Conservation (phyloP, 352 stramenopile species). For the Phytophthora pisi region DNA sequence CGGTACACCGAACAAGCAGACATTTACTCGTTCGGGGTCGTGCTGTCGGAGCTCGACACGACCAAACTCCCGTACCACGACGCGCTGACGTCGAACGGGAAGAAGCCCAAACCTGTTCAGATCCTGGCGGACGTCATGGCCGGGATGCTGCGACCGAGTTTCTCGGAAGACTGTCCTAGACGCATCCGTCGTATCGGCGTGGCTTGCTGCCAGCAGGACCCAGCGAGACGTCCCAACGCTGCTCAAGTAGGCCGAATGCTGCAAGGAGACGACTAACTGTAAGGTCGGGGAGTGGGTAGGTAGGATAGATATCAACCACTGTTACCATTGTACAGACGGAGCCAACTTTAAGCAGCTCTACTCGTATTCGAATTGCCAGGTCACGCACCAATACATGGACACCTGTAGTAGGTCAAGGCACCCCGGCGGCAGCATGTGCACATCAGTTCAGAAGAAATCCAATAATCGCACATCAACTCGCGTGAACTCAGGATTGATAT, state of each 20-base stretch:
- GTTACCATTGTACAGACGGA: too few species aligned
- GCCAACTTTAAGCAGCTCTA: too few species aligned
- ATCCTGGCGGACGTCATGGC: slow-evolving; percentile 47
- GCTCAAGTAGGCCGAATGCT: slow-evolving; percentile 22
- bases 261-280: slow-evolving; percentile 4
- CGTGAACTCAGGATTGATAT: background rate
- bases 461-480: too few species aligned
- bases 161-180: slow-evolving; percentile 45
- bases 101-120: slow-evolving; percentile 47
- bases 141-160: slow-evolving; percentile 50
- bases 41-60: slow-evolving; percentile 45
- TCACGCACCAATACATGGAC: too few species aligned
- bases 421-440: too few species aligned
- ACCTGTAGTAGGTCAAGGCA: too few species aligned
- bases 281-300: too few species aligned
- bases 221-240: slow-evolving; percentile 35
- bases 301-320: too few species aligned
- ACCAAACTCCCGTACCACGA: slow-evolving; percentile 39
- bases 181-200: slow-evolving; percentile 44
- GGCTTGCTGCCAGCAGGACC: slow-evolving; percentile 49
- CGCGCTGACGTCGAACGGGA: slow-evolving; percentile 22
- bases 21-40: slow-evolving; percentile 49
- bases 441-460: background rate
- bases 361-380: too few species aligned
- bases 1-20: slow-evolving; percentile 40